Conservation (phyloP, 2,329 filamentous ascomycete genomes). For the Talaromyces sp. region DNA sequence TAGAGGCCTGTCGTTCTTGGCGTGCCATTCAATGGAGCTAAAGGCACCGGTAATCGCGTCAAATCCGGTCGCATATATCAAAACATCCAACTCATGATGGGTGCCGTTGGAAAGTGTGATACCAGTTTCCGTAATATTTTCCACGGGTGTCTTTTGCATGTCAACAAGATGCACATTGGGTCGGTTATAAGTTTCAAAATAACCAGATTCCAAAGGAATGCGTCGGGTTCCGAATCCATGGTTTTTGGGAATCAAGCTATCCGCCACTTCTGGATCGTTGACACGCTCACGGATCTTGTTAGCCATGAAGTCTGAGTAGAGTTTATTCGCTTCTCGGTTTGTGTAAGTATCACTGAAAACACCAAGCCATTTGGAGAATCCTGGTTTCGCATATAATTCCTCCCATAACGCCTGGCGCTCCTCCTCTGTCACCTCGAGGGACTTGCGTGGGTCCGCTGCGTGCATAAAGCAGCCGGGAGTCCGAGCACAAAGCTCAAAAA, state of each 20-base stretch:
- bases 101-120: constrained; percentile 44
- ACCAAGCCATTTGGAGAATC: constrained; percentile 25
- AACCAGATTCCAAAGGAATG: constrained; percentile 28
- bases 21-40: constrained; percentile 43
- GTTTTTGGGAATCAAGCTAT: constrained; percentile 22
- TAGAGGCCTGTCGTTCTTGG: constrained; percentile 37
- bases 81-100: constrained; percentile 43
- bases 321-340: constrained; percentile 19
- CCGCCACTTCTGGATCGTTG: constrained; percentile 15
- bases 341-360: constrained; percentile 22
- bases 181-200: constrained; percentile 39
- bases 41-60: constrained; percentile 48
- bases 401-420: constrained; percentile 19
- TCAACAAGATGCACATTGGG: constrained; percentile 39
- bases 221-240: constrained; percentile 22
- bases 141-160: constrained; percentile 20
- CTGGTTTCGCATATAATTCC: constrained; percentile 18
- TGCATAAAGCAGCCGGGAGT: constrained; percentile 23
- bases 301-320: constrained; percentile 24
- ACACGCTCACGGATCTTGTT: constrained; percentile 22
- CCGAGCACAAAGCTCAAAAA: constrained; percentile 16
- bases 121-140: constrained; percentile 30
- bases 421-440: constrained; percentile 15
- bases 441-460: constrained; percentile 19
- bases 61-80: constrained; percentile 52